phyloP scores from a whole-genome alignment of 2,329 filamentous ascomycete genomes.

The Xylariaceae sp. region DNA sequence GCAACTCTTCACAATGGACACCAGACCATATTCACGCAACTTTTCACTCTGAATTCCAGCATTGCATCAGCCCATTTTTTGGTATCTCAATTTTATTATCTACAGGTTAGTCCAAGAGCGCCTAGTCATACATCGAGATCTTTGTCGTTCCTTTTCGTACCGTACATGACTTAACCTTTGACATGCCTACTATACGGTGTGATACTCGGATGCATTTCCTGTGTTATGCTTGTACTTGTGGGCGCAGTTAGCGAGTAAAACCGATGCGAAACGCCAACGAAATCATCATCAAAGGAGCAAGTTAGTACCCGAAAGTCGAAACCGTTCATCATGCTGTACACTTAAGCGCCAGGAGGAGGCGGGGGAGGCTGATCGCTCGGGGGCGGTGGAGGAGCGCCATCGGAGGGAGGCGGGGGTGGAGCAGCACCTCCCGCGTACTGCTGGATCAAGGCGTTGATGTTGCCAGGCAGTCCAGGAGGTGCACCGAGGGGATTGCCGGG shows the following conservation, averaged over 20 bases:
- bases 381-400: slow-evolving; percentile 55
- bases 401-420: slow-evolving; percentile 55
- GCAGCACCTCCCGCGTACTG: slow-evolving; percentile 52
- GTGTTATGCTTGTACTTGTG: slow-evolving; percentile 3
- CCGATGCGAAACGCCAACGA: slow-evolving; percentile 6
- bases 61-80: not conserved
- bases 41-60: not conserved
- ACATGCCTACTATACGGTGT: not conserved
- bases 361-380: slow-evolving; percentile 57
- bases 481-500: slow-evolving; percentile 46
- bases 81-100: slow-evolving; percentile 16
- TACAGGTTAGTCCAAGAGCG: slow-evolving; percentile 18
- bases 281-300: slow-evolving; percentile 4
- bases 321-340: slow-evolving; percentile 17
- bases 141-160: not conserved
- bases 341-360: slow-evolving; percentile 47
- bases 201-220: slow-evolving; percentile 6
- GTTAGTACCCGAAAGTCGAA: slow-evolving; percentile 25
- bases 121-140: slow-evolving; percentile 14
- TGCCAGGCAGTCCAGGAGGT: slow-evolving; percentile 50
- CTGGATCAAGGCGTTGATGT: slow-evolving; percentile 61
- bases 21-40: not conserved
- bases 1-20: not conserved
- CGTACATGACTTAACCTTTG: slow-evolving; percentile 1
- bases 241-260: slow-evolving; percentile 17